Conservation (phyloP, 495 filamentous ascomycete species). For the Hypomontagnella submonticulosa region DNA sequence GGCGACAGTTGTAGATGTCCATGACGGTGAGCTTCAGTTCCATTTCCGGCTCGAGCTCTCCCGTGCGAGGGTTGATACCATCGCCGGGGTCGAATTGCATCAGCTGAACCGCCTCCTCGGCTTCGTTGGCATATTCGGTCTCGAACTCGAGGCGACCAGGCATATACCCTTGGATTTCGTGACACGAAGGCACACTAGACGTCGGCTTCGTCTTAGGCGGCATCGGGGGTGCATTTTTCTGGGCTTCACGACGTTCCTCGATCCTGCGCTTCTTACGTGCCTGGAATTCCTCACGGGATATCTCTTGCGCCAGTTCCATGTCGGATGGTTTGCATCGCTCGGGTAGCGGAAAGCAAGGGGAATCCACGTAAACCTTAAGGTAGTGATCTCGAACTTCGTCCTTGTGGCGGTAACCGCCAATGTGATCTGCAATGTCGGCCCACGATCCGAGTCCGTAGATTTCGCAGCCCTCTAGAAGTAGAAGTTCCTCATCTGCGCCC, state of each 20-base stretch:
- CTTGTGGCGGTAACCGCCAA: conserved; percentile 91
- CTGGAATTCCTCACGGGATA: conserved; percentile 93
- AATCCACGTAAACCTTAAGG: conserved; percentile 85
- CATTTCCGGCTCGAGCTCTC: conserved; percentile 90
- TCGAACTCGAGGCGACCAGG: conserved; percentile 97
- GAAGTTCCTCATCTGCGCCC: conserved; percentile 95
- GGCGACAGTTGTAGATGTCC: conserved; percentile 95
- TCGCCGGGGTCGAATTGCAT: conserved; percentile 98
- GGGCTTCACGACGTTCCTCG: conserved; percentile 88
- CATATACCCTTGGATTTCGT: conserved; percentile 99
- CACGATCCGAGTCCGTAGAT: conserved; percentile 97
- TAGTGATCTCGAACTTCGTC: conserved; percentile 97
- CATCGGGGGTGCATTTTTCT: conserved; percentile 82
- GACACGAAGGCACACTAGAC: conserved; percentile 90
- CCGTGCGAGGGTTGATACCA: conserved; percentile 83
- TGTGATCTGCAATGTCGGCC: conserved; percentile 98
- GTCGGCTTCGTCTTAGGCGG: conserved; percentile 96
- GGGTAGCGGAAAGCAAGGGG: conserved; percentile 84
- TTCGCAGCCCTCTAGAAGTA: conserved; percentile 95
- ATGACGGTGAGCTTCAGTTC: conserved; percentile 98
- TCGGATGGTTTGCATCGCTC: conserved; percentile 84
- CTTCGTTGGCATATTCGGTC: conserved; percentile 96
- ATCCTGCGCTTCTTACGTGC: conserved; percentile 93
- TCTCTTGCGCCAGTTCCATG: conserved; percentile 75
- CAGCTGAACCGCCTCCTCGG: conserved; percentile 96